Base-by-base conservation (phyloP, 208 protist genomes). In the Porcisia deanei region DNA sequence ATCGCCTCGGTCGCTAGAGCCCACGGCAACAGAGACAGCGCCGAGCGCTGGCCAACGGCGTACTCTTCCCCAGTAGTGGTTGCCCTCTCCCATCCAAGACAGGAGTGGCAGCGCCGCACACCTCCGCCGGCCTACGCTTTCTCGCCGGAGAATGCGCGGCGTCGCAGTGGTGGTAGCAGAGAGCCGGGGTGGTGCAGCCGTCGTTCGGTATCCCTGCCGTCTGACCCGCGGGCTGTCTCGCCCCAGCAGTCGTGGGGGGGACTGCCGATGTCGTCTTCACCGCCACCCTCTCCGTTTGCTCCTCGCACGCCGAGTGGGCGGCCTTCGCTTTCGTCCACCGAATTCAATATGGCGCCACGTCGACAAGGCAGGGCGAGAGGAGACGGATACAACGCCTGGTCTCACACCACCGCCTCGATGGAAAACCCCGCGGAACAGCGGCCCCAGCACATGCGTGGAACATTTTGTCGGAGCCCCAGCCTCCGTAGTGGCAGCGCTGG, bases 221-320 rank as follows among this genome's bases (percentile, higher is more conserved):
- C 63, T 47, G 47, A 71, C 2, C 66, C 2, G 66, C 66, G 47
- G 25, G 47, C 47, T 30, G 49, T 65, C 68, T 47, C 58, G 22
- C 71, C 66, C 52, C 73, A 34, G 18, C 72, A 60, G 49, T 52
- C 47, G 72, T 68, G 65, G 39, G 63, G 25, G 39, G 63, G 25
- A 55, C 39, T 30, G 54, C 10, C 49, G 73, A 65, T 52, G 20
- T 45, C 47, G 75, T 57, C 67, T 14, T 37, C 68, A 18, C 53
- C 41, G 52, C 20, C 22, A 37, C 68, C 47, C 34, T 57, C 68
- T 2, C 52, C 68, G 1, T 59, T 71, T 20, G 49, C 66, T 2
- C 25, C 76, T 39, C 76, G 69, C 54, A 80, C 76, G 54, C 76
- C 76, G 25, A 80, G 76, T 54, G 58, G 60, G 1, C 76, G 69